phyloP scores from a whole-genome alignment of 495 filamentous ascomycete genomes.

The Evernia prunastri region DNA sequence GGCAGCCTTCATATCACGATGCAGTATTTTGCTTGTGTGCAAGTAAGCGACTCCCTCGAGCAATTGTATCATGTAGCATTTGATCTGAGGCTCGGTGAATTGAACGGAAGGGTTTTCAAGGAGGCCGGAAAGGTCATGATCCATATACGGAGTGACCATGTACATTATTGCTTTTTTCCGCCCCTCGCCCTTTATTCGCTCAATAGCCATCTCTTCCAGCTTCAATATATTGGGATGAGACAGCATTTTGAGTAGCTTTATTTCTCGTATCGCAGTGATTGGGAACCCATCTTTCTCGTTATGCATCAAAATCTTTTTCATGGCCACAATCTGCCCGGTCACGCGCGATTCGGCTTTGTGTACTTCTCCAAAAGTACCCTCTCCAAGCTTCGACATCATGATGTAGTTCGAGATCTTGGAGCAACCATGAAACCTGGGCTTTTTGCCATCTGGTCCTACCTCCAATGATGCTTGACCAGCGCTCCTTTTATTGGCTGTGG shows the following conservation, averaged over 20 bases:
- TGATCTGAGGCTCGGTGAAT: conserved; percentile 85
- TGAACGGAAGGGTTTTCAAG: conserved; percentile 87
- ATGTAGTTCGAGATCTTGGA: conserved; percentile 85
- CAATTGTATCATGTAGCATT: conserved; percentile 95
- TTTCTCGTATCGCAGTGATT: conserved; percentile 93
- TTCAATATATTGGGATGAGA: conserved; percentile 82
- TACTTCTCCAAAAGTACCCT: conserved; percentile 97
- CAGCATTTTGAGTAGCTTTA: conserved; percentile 92
- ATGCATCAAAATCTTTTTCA: conserved; percentile 98
- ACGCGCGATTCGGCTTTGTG: conserved; percentile 77
- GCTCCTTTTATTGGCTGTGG: conserved; percentile 18
- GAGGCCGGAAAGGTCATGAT: conserved; percentile 92
- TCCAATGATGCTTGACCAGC: conserved; percentile 24
- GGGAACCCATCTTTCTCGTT: conserved; percentile 96
- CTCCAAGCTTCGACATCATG: conserved; percentile 83
- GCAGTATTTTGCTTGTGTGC: conserved; percentile 82
- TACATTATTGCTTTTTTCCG: conserved; percentile 85
- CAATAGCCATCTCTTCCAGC: conserved; percentile 93
- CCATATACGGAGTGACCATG: conserved; percentile 99
- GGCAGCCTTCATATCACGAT: conserved; percentile 98
- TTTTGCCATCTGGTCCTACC: conserved; percentile 28
- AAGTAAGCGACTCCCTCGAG: conserved; percentile 84
- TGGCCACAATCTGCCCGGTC: conserved; percentile 64
- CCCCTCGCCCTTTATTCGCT: conserved; percentile 68
- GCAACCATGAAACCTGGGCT: conserved; percentile 68